phyloP scores from a whole-genome alignment of 2,329 filamentous ascomycete genomes.

The Talaromyces sp. region DNA sequence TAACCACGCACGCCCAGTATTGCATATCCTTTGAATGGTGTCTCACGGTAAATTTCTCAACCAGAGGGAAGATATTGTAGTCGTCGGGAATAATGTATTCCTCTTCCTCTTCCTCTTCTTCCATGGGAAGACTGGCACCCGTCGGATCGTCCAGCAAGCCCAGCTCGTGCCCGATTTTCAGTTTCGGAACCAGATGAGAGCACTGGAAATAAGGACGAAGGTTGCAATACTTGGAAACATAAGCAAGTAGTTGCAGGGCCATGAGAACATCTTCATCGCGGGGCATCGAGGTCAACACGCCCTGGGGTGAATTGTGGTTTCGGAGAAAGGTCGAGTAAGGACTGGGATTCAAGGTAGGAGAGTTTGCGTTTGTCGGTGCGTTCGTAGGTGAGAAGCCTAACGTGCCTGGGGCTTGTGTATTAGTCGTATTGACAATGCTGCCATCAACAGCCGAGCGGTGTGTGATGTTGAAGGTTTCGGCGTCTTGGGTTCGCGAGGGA shows the following conservation, averaged over 20 bases:
- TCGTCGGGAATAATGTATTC: constrained; percentile 91
- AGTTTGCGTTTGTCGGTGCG: constrained; percentile 58
- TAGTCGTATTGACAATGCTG: constrained; percentile 70
- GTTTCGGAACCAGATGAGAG: constrained; percentile 85
- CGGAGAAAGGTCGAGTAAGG: constrained; percentile 75
- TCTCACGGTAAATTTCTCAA: constrained; percentile 96
- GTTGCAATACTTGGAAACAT: constrained; percentile 98
- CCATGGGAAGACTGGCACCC: constrained; percentile 28
- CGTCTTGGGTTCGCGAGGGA: constrained; percentile 78
- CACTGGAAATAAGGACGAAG: constrained; percentile 91
- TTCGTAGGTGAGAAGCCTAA: constrained; percentile 70
- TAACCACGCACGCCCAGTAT: constrained; percentile 98
- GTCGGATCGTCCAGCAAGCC: constrained; percentile 71
- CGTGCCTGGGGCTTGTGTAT: constrained; percentile 61
- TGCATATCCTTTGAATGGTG: constrained; percentile 97
- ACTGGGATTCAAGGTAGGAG: constrained; percentile 66
- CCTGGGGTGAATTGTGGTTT: constrained; percentile 67
- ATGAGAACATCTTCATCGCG: constrained; percentile 96
- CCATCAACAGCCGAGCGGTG: constrained; percentile 80
- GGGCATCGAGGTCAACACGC: constrained; percentile 84
- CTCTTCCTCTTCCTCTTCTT: constrained; percentile 66
- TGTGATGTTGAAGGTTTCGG: constrained; percentile 89
- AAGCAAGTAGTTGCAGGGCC: constrained; percentile 93
- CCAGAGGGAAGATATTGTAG: constrained; percentile 96
- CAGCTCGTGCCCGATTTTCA: constrained; percentile 85